phyloP scores from a whole-genome alignment of 257 asterid genomes.

The Solanum bulbocastanum region DNA sequence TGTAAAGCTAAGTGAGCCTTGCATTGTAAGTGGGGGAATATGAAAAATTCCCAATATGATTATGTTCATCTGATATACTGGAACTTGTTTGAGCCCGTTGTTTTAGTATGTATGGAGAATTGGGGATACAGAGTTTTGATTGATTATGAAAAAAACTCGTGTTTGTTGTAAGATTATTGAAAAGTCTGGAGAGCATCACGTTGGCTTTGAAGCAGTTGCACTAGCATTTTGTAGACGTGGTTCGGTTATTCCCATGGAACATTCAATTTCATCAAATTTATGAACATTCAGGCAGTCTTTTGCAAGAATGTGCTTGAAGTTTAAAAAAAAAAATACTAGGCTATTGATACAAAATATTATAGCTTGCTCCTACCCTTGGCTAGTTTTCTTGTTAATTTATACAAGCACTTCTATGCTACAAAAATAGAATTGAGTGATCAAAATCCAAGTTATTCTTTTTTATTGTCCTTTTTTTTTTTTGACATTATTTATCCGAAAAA shows the following conservation, averaged over 20 bases:
- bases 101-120: background rate
- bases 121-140: background rate
- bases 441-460: background rate
- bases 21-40: background rate
- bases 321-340: background rate
- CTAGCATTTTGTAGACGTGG: background rate
- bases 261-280: background rate
- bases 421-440: background rate
- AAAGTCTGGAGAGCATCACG: background rate
- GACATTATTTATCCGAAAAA: conserved; percentile 23
- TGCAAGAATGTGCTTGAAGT: background rate
- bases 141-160: background rate
- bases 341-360: background rate
- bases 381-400: background rate
- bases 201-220: background rate
- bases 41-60: background rate
- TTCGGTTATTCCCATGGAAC: background rate
- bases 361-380: background rate
- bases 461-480: background rate
- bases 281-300: background rate
- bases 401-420: background rate
- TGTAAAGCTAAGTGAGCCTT: background rate
- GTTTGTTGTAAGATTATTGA: background rate
- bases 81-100: background rate
- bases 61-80: background rate